Evolutionary conservation across 106 monocot genomes (phyloP).

Genomic region (Gastrodia elata): DNA sequence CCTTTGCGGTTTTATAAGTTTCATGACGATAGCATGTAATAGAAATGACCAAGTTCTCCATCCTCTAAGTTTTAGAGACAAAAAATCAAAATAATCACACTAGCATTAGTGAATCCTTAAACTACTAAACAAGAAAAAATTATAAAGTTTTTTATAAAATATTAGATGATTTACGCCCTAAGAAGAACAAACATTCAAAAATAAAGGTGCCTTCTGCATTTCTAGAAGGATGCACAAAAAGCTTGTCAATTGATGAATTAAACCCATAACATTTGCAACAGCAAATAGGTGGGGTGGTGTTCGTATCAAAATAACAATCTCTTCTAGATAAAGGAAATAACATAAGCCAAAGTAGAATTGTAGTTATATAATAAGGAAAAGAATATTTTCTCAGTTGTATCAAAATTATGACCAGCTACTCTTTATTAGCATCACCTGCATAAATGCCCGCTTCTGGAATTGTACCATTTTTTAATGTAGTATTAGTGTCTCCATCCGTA

Average conservation of each 20-base stretch:
- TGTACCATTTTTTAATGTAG: conserved; percentile 55
- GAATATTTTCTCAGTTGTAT: not conserved
- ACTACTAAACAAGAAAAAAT: not conserved
- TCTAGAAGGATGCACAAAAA: not conserved
- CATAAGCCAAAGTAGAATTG: not conserved
- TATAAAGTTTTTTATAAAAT: not conserved
- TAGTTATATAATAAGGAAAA: not conserved
- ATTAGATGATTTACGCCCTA: not conserved
- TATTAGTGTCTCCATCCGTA: conserved; percentile 74
- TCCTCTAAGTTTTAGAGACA: not conserved
- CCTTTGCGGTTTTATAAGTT: not conserved
- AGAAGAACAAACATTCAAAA: not conserved
- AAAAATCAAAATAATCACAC: not conserved
- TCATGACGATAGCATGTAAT: not conserved
- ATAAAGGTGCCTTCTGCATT: not conserved
- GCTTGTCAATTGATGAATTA: not conserved
- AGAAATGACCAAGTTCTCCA: not conserved
- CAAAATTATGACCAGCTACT: not conserved
- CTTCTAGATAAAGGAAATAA: not conserved
- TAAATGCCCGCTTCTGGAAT: conserved; percentile 65
- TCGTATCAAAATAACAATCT: not conserved
- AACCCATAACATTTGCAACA: not conserved
- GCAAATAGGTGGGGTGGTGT: not conserved
- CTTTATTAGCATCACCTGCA: conserved; percentile 36
- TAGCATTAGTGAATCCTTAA: not conserved